phyloP scores from a whole-genome alignment of 441 rosid species.

The Syzygium malaccense region DNA sequence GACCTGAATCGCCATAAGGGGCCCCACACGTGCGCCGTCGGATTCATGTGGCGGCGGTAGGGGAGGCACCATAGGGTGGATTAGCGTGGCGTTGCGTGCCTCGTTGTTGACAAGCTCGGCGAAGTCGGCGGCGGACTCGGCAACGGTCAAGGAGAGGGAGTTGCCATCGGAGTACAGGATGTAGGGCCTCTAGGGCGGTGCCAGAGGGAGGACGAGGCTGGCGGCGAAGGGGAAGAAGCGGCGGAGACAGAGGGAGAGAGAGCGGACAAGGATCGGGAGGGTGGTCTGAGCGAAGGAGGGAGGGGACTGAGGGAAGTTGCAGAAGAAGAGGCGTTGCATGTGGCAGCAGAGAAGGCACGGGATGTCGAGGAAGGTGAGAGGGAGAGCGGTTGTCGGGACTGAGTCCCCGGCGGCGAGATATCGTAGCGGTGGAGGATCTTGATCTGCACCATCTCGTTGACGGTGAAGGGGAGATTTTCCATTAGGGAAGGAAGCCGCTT shows the following conservation, averaged over 20 bases:
- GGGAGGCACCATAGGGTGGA: slow-evolving; percentile 18
- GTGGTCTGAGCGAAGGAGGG: slow-evolving; percentile 12
- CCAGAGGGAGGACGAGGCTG: slow-evolving; percentile 19
- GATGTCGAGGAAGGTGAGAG: slow-evolving; percentile 42
- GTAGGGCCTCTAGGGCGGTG: slow-evolving; percentile 19
- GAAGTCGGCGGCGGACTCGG: slow-evolving; percentile 19
- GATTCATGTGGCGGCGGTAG: not conserved
- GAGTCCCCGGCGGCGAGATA: slow-evolving; percentile 23
- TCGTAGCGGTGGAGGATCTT: slow-evolving; percentile 2
- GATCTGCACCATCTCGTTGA: not conserved
- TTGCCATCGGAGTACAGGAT: slow-evolving; percentile 11
- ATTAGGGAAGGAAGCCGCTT: not conserved
- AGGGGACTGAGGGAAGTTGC: slow-evolving; percentile 18
- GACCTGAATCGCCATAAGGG: slow-evolving; percentile 24
- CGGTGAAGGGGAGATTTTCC: not conserved
- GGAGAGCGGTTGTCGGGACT: slow-evolving; percentile 16
- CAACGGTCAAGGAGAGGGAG: slow-evolving; percentile 18
- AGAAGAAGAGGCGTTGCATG: slow-evolving; percentile 36
- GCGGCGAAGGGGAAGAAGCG: slow-evolving; percentile 37
- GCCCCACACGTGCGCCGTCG: not conserved
- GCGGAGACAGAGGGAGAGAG: slow-evolving; percentile 45
- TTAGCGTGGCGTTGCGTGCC: slow-evolving; percentile 1
- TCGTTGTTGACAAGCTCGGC: slow-evolving; percentile 5
- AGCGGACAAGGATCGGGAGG: slow-evolving; percentile 25
- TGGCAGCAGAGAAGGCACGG: slow-evolving; percentile 31